phyloP scores from a whole-genome alignment of 2,329 filamentous ascomycete species.

The Xylaria polymorpha region DNA sequence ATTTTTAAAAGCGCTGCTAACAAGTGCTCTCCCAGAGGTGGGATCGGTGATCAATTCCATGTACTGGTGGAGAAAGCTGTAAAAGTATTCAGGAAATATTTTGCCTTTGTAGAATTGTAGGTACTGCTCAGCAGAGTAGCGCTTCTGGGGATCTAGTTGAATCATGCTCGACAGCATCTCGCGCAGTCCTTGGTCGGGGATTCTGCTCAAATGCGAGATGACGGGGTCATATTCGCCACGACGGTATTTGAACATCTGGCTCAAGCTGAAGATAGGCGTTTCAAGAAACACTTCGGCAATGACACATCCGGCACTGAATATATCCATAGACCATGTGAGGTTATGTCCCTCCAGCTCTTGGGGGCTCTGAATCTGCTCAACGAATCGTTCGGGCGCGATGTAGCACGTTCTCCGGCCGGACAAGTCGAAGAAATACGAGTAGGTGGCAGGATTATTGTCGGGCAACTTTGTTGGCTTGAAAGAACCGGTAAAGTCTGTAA shows the following conservation, averaged over 20 bases:
- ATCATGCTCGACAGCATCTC: slow-evolving; percentile 97
- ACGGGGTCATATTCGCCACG: slow-evolving; percentile 92
- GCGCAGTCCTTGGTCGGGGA: slow-evolving; percentile 86
- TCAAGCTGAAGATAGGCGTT: slow-evolving; percentile 95
- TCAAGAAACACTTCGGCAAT: slow-evolving; percentile 97
- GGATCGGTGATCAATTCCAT: slow-evolving; percentile 96
- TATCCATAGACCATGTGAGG: slow-evolving; percentile 94
- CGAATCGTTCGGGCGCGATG: slow-evolving; percentile 91
- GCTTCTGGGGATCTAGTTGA: slow-evolving; percentile 88
- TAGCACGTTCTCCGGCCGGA: slow-evolving; percentile 94
- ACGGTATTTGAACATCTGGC: slow-evolving; percentile 93
- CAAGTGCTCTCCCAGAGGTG: slow-evolving; percentile 78
- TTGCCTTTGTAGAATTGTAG: slow-evolving; percentile 91
- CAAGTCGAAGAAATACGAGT: slow-evolving; percentile 97
- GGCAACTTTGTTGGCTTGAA: slow-evolving; percentile 95
- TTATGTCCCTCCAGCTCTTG: slow-evolving; percentile 69
- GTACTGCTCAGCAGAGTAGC: slow-evolving; percentile 94
- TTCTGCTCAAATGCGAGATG: slow-evolving; percentile 82
- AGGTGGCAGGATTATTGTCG: slow-evolving; percentile 96
- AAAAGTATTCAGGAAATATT: slow-evolving; percentile 96
- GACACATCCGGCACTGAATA: slow-evolving; percentile 96
- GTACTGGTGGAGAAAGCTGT: slow-evolving; percentile 96
- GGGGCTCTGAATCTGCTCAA: slow-evolving; percentile 57
- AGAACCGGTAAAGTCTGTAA: slow-evolving; percentile 95
- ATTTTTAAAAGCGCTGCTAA: slow-evolving; percentile 76